A percentile compares a stretch with the other conserved stretches of the same genome.
phyloP scores from a whole-genome alignment of 2,329 filamentous ascomycete species.

The Alternaria arborescens region DNA sequence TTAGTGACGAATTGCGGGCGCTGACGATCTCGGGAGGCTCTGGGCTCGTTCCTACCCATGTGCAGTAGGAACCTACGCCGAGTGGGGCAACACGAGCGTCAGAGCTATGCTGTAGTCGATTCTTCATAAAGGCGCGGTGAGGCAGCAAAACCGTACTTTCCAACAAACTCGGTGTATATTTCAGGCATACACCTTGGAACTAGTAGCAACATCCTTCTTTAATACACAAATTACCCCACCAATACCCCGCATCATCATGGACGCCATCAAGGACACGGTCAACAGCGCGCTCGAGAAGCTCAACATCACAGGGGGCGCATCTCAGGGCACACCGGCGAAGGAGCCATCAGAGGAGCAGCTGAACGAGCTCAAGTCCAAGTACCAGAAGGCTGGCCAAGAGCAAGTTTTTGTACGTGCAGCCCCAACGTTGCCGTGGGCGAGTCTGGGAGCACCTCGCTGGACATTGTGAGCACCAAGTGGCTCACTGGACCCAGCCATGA shows the following conservation, averaged over 20 bases:
- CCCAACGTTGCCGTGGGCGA: not conserved
- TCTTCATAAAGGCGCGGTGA: slow-evolving; percentile 15
- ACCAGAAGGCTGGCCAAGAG: slow-evolving; percentile 76
- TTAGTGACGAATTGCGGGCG: slow-evolving; percentile 39
- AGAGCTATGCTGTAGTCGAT: slow-evolving; percentile 27
- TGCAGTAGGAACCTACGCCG: slow-evolving; percentile 34
- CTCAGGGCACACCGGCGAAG: slow-evolving; percentile 48
- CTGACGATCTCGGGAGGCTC: slow-evolving; percentile 26
- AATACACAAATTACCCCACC: slow-evolving; percentile 12
- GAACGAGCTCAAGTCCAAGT: slow-evolving; percentile 73
- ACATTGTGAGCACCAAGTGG: slow-evolving; percentile 1
- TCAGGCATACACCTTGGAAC: not conserved
- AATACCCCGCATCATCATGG: slow-evolving; percentile 44
- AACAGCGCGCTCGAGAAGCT: slow-evolving; percentile 55
- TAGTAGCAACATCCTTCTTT: slow-evolving; percentile 12
- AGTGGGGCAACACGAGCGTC: slow-evolving; percentile 42
- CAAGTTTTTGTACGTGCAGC: slow-evolving; percentile 71
- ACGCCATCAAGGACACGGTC: slow-evolving; percentile 53
- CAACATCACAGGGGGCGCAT: slow-evolving; percentile 47
- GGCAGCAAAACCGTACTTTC: slow-evolving; percentile 7
- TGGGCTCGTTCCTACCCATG: slow-evolving; percentile 19
- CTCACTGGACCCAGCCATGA: not conserved
- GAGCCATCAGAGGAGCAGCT: slow-evolving; percentile 73
- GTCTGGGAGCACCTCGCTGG: slow-evolving; percentile 8
- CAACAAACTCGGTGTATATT: slow-evolving; percentile 3